Evolutionary conservation across 2,329 filamentous ascomycete species (phyloP).

Genomic region (Diaporthe sp.): DNA sequence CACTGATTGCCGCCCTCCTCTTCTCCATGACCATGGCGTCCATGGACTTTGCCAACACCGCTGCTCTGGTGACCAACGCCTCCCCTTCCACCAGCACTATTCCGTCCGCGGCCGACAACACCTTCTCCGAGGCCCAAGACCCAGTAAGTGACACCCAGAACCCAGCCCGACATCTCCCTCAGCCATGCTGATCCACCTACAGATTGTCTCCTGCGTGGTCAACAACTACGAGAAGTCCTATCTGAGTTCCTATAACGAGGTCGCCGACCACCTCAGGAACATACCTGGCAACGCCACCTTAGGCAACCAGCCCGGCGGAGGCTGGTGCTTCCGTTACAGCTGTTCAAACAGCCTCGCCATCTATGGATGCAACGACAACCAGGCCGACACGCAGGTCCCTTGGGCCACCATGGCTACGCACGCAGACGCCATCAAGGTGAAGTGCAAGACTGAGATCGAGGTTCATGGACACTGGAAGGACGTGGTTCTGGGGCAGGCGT

Average conservation of each 20-base stretch:
- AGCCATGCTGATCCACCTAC: background rate
- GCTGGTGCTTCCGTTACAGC: conserved; percentile 33
- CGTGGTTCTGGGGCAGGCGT: conserved; percentile 14
- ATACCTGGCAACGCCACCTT: conserved; percentile 17
- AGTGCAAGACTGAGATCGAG: background rate
- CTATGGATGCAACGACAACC: conserved; percentile 37
- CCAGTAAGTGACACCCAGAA: background rate
- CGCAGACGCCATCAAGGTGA: conserved; percentile 18
- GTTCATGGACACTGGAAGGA: background rate
- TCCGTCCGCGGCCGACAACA: background rate
- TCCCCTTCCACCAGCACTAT: background rate
- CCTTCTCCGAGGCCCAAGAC: background rate
- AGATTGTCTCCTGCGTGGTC: background rate
- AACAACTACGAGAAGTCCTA: background rate
- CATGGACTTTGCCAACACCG: background rate
- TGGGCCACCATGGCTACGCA: conserved; percentile 32
- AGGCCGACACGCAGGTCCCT: background rate
- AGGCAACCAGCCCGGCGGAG: background rate
- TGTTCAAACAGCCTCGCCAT: conserved; percentile 10
- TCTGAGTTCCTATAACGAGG: background rate
- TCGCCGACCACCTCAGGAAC: background rate
- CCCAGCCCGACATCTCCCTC: no score
- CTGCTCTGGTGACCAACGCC: background rate
- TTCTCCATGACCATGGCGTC: background rate
- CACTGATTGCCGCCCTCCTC: background rate